Percentiles rank a stretch among this genome's conserved stretches.
phyloP scores from a whole-genome alignment of 148 eudicot genomes.

The Rhododendron mucronatum region DNA sequence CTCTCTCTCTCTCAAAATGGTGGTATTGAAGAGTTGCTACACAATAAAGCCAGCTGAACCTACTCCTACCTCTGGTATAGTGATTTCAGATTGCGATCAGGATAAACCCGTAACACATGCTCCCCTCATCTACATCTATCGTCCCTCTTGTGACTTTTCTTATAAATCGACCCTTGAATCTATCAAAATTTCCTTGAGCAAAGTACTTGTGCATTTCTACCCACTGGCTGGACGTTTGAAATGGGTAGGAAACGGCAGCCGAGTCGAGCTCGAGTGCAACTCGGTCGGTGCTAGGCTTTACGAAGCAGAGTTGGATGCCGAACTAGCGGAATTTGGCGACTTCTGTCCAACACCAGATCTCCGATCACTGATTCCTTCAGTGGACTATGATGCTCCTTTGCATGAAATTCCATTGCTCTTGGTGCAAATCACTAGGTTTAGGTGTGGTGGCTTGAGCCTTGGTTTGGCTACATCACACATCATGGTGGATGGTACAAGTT shows the following conservation, averaged over 20 bases:
- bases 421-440: constrained; percentile 10
- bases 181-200: not conserved
- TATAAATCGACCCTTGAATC: not conserved
- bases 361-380: constrained; percentile 18
- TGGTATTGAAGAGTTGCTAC: constrained; percentile 10
- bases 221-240: constrained; percentile 4
- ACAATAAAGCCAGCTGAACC: constrained; percentile 21
- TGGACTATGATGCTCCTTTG: constrained; percentile 17
- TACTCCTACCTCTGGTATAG: not conserved
- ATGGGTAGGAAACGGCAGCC: not conserved
- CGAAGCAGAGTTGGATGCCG: constrained; percentile 16
- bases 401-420: constrained; percentile 23
- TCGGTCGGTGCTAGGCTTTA: constrained; percentile 1
- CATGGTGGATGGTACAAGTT: not conserved
- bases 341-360: constrained; percentile 8
- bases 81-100: not conserved
- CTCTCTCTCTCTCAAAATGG: constrained; percentile 12
- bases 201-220: not conserved
- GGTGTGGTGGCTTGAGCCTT: not conserved
- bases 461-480: not conserved
- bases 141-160: not conserved
- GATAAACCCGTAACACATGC: not conserved
- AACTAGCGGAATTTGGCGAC: constrained; percentile 20
- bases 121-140: not conserved
- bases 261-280: not conserved